Base-by-base conservation (phyloP, 129 eudicot genomes). In the Flaveria robusta region DNA sequence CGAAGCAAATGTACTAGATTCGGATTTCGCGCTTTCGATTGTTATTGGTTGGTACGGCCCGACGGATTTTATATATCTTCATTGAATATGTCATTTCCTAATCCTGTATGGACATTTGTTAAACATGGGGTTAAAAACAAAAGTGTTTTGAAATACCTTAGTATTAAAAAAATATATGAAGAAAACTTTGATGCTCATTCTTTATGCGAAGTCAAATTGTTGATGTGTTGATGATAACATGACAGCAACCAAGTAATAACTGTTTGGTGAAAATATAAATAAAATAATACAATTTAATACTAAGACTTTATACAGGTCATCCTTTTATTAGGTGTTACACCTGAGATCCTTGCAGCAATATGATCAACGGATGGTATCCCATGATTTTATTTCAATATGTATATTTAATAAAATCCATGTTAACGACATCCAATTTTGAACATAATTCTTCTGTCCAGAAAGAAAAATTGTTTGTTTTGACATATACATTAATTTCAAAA, bases 31-130 rank as follows among this genome's bases (percentile, higher is more conserved):
- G 24, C 50, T 50, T 9, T 49, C 24, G 9, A n/a, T n/a, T 75
- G 80, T 65, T 75, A n/a, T 75, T 75, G 79, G 79, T 75, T 75
- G 20, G 72, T 75, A 31, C 72, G 23, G 7, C 45, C 72, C 1
- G 72, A 75, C 14, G 72, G 79, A 29, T 75, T 75, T 75, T 75
- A 64, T 20, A 31, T 64, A 26, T 64, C 72, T 9, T 12, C 43
- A 6, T 8, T 64, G 22, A 64, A 75, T 31, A 9, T 65, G 19
- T 75, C 79, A 18, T 75, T 47, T 65, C 65, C 72, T 4, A 37
- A 50, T 65, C 79, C 66, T 75, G 10, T 18, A 23, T 75, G 80
- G 73, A 31, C 24, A 39, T 22, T 75, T 31, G 64, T 75, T 75
- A 65, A 31, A 46, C 73, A 29, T 75, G 73, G 80, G 34, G 71